Evolutionary conservation across 106 monocot species (phyloP).

Genomic region (Dactylorhiza incarnata): DNA sequence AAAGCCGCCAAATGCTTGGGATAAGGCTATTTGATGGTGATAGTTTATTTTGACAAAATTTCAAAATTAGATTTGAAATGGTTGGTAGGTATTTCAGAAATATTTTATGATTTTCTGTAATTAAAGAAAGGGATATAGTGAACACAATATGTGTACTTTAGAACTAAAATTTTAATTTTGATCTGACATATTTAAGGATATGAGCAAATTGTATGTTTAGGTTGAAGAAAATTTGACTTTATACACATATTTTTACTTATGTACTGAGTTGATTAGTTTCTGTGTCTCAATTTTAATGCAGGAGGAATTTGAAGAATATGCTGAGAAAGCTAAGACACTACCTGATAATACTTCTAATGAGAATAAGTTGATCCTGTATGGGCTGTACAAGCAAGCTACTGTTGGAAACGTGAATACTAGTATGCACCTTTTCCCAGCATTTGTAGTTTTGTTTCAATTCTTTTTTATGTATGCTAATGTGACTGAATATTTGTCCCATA

Average conservation of each 20-base stretch:
- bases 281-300: slow-evolving; percentile 14
- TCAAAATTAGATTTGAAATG: neutral
- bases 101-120: neutral
- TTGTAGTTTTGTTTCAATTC: neutral
- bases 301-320: slow-evolving; percentile 87
- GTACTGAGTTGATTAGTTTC: neutral
- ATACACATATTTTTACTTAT: neutral
- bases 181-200: too few species aligned
- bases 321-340: slow-evolving; percentile 63
- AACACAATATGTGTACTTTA: neutral
- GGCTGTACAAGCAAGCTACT: slow-evolving; percentile 83
- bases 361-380: slow-evolving; percentile 60
- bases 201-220: too few species aligned
- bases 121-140: neutral
- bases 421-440: slow-evolving; percentile 18
- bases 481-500: too few species aligned
- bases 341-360: slow-evolving; percentile 46
- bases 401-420: slow-evolving; percentile 66
- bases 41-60: neutral
- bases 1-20: too few species aligned
- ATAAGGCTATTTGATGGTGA: too few species aligned
- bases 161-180: too few species aligned
- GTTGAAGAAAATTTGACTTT: too few species aligned
- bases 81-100: neutral
- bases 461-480: neutral